These are phyloP conservation scores for Lactarius psammicola DNA, from an alignment of 768 basidiomycete species.

Conservation along the genomic window DNA sequence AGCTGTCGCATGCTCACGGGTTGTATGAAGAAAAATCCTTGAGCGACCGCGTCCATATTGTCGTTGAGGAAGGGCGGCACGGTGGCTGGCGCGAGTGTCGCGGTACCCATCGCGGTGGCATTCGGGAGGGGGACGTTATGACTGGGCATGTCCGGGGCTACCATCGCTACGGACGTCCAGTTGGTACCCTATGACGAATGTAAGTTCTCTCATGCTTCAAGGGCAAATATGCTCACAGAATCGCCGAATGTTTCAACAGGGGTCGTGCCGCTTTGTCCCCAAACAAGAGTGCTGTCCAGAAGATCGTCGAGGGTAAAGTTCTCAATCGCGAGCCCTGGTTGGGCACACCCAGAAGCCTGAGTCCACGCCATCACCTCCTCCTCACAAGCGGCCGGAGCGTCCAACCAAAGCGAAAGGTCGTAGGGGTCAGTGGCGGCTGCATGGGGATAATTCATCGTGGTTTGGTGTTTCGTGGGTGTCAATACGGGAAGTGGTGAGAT, in stretches of 20 bases:
- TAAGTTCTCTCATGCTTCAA: not conserved
- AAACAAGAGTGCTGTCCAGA: not conserved
- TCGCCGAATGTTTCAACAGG: not conserved
- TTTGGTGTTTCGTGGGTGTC: not conserved
- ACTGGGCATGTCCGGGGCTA: too few relatives aligned
- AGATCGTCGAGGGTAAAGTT: fast-evolving
- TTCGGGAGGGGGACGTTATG: too few relatives aligned
- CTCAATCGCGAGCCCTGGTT: fast-evolving
- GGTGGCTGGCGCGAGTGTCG: too few relatives aligned
- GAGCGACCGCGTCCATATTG: not conserved
- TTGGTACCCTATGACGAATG: not conserved
- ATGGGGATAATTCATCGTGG: not conserved
- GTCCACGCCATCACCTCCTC: not conserved
- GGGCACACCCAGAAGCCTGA: not conserved
- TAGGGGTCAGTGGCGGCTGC: not conserved
- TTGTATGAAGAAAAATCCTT: not conserved
- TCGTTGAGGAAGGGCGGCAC: not conserved
- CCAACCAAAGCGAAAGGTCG: not conserved
- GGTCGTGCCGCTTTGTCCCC: too few relatives aligned
- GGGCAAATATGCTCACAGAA: not conserved
- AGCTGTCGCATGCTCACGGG: not conserved
- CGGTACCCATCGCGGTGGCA: too few relatives aligned
- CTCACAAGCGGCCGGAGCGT: not conserved
- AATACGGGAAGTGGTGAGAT: not conserved
- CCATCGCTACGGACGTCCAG: not conserved